These are phyloP conservation scores for Podospora bellae-mahoneyi DNA, from an alignment of 495 filamentous ascomycete species.

Conservation along the genomic window DNA sequence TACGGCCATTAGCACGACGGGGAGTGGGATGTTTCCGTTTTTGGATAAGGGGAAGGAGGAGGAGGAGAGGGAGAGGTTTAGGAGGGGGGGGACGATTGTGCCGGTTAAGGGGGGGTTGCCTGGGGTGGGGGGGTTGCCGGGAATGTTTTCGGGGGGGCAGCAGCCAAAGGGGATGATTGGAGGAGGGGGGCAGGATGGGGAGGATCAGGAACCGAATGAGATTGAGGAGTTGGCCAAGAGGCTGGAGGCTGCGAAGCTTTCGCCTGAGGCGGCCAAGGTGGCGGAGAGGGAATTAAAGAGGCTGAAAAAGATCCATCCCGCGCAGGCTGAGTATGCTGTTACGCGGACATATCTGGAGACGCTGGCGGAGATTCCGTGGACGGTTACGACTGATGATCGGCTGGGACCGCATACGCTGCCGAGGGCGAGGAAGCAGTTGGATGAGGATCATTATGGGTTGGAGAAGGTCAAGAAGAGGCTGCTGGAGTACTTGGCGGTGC, in stretches of 20 bases:
- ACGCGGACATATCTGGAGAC: constrained; percentile 94
- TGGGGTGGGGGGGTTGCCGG: constrained; percentile 34
- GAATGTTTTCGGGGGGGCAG: constrained; percentile 23
- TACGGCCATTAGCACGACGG: constrained; percentile 63
- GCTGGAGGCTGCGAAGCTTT: constrained; percentile 73
- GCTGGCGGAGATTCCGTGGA: constrained; percentile 92
- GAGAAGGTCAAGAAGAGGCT: constrained; percentile 97
- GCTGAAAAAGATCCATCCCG: constrained; percentile 90
- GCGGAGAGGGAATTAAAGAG: constrained; percentile 85
- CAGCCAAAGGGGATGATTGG: constrained; percentile 7
- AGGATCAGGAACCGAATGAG: constrained; percentile 75
- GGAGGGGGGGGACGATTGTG: constrained; percentile 24
- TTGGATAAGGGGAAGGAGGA: constrained; percentile 27
- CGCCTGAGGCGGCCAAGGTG: constrained; percentile 68
- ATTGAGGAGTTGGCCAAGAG: constrained; percentile 88
- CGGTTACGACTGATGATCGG: constrained; percentile 77
- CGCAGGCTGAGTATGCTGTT: constrained; percentile 92
- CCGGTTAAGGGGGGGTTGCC: constrained; percentile 26
- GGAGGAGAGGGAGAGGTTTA: constrained; percentile 46
- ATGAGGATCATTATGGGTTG: constrained; percentile 94
- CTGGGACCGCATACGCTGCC: constrained; percentile 77
- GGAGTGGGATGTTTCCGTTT: constrained; percentile 45
- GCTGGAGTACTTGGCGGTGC: constrained; percentile 91
- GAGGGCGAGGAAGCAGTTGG: constrained; percentile 80
- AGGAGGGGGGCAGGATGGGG: constrained; percentile 39